phyloP scores from a whole-genome alignment of 306 rosid genomes.

The Fragaria ananassa region DNA sequence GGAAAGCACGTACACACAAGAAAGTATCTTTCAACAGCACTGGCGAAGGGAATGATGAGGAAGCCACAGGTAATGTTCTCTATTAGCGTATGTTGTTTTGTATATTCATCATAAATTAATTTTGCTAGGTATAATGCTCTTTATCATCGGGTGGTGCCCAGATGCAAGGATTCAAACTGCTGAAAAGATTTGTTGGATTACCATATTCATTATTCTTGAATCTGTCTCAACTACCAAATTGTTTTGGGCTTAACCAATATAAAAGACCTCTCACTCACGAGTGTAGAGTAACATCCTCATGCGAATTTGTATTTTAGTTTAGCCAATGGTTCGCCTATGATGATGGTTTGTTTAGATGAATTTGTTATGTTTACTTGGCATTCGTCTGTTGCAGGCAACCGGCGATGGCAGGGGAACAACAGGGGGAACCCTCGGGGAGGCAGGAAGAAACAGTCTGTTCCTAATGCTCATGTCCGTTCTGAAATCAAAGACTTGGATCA shows the following conservation, averaged over 20 bases:
- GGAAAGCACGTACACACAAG: slow-evolving; percentile 76
- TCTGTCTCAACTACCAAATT: not conserved
- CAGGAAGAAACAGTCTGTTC: slow-evolving; percentile 47
- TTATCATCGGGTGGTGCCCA: not conserved
- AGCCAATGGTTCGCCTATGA: not conserved
- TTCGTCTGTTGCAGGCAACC: slow-evolving; percentile 38
- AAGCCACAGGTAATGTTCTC: slow-evolving; percentile 47
- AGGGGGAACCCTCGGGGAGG: slow-evolving; percentile 38
- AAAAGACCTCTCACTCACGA: not conserved
- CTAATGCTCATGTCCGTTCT: slow-evolving; percentile 71
- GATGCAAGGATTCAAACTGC: not conserved
- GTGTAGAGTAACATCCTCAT: not conserved
- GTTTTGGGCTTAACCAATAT: not conserved
- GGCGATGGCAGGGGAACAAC: slow-evolving; percentile 34
- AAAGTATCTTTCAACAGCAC: slow-evolving; percentile 54
- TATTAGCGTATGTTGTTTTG: not conserved
- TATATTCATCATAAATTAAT: not conserved
- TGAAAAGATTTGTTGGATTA: not conserved
- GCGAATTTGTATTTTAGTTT: not conserved
- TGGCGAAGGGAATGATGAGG: slow-evolving; percentile 50
- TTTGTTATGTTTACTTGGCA: not conserved
- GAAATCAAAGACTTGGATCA: slow-evolving; percentile 82
- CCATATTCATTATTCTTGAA: not conserved
- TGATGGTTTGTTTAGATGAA: slow-evolving; percentile 1
- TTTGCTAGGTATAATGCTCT: not conserved